These are phyloP conservation scores for Niebla homalea DNA, from an alignment of 495 filamentous ascomycete genomes.

Conservation along the genomic window DNA sequence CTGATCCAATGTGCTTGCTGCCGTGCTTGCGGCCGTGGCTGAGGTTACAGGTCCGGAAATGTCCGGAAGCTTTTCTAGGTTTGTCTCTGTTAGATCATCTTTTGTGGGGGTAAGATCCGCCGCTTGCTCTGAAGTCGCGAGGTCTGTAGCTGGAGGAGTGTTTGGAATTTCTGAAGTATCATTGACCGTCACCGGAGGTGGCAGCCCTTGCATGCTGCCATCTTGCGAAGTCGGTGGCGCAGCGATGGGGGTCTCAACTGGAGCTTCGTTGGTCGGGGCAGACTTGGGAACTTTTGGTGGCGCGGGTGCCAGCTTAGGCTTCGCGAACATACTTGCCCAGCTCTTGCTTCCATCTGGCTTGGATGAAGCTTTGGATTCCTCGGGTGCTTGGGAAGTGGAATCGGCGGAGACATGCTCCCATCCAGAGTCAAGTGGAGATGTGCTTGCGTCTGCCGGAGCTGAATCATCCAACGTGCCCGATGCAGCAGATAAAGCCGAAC, in stretches of 20 bases:
- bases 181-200: conserved; percentile 14
- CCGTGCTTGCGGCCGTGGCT: conserved; percentile 80
- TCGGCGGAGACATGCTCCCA: conserved; percentile 19
- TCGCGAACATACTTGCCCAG: conserved; percentile 29
- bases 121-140: conserved; percentile 27
- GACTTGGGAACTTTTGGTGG: conserved; percentile 17
- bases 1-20: conserved; percentile 69
- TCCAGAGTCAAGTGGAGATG: conserved; percentile 22
- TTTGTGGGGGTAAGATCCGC: conserved; percentile 51
- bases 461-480: conserved; percentile 21
- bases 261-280: conserved; percentile 13
- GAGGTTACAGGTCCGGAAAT: conserved; percentile 58
- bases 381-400: conserved; percentile 16
- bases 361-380: conserved; percentile 10
- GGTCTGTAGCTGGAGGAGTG: conserved; percentile 13
- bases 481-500: background rate
- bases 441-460: conserved; percentile 26
- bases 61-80: conserved; percentile 82
- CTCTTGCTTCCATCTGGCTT: conserved; percentile 17
- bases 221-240: conserved; percentile 11
- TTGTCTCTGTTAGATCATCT: conserved; percentile 77
- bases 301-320: conserved; percentile 23
- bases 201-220: conserved; percentile 9
- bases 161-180: conserved; percentile 13
- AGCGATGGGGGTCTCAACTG: conserved; percentile 9